A percentile compares a stretch with the other conserved stretches of the same genome.
These are phyloP conservation scores for Phytophthora agathidicida DNA, from an alignment of 352 stramenopile genomes.

Conservation along the genomic window DNA sequence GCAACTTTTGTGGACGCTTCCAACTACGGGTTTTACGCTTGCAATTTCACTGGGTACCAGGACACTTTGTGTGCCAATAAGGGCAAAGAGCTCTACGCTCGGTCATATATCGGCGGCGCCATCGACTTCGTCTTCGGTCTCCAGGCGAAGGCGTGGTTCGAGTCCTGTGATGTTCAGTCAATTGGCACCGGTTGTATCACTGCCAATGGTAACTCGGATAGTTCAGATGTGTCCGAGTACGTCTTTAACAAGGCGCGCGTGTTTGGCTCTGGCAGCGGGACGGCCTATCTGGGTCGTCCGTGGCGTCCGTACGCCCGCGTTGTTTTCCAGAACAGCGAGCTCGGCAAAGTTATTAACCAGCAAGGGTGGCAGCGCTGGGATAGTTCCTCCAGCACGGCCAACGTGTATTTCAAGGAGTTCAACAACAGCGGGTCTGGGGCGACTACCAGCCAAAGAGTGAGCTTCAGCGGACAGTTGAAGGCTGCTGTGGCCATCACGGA, in stretches of 20 bases:
- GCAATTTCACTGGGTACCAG: constrained; percentile 18
- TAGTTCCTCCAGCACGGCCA: not conserved
- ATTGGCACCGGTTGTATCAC: constrained; percentile 4
- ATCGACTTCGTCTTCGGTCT: constrained; percentile 22
- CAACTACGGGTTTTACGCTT: constrained; percentile 19
- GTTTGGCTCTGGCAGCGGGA: not conserved
- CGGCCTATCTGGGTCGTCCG: constrained; percentile 8
- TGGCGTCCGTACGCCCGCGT: constrained; percentile 9
- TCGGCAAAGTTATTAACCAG: constrained; percentile 9
- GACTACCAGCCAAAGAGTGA: not conserved
- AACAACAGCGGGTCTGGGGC: constrained; percentile 8
- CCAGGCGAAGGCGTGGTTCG: constrained; percentile 14
- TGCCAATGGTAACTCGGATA: constrained; percentile 12
- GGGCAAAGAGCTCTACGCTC: constrained; percentile 5
- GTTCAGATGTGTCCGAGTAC: constrained; percentile 10
- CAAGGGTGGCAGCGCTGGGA: constrained; percentile 7
- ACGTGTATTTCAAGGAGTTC: constrained; percentile 19
- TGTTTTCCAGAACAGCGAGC: constrained; percentile 20
- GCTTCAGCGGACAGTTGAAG: constrained; percentile 1
- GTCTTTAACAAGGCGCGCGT: constrained; percentile 20
- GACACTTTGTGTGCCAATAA: constrained; percentile 14
- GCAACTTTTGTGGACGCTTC: constrained; percentile 11
- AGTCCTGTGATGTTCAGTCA: constrained; percentile 11
- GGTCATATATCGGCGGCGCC: constrained; percentile 16
- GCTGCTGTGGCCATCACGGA: not conserved